Conservation (phyloP, 768 basidiomycete species). For the Galerina sulciceps region DNA sequence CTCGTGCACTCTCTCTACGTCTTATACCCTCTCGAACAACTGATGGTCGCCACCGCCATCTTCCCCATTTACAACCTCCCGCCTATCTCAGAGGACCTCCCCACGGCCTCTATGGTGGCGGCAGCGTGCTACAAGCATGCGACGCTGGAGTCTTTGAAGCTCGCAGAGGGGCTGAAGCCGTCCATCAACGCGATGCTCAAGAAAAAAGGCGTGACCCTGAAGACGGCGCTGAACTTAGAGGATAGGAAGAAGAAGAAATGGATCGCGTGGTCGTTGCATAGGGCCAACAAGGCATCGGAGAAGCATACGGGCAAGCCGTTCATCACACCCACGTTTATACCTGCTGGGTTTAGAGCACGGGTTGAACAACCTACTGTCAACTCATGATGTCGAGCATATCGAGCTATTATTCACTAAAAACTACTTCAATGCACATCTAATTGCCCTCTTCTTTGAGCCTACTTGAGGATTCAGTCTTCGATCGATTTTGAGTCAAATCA, state of each 20-base stretch:
- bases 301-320: background rate
- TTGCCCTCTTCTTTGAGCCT: no score
- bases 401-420: no score
- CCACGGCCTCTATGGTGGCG: conserved; percentile 59
- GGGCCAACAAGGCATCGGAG: conserved; percentile 13
- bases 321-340: conserved; percentile 1
- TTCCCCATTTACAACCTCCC: conserved; percentile 59
- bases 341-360: background rate
- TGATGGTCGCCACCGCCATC: conserved; percentile 55
- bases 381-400: no score
- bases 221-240: background rate
- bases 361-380: background rate
- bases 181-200: conserved; percentile 12
- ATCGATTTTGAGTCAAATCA: no score
- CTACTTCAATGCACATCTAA: no score
- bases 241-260: conserved; percentile 20
- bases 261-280: conserved; percentile 17
- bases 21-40: conserved; percentile 48
- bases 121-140: conserved; percentile 56
- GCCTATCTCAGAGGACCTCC: conserved; percentile 55
- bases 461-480: no score
- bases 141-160: conserved; percentile 35
- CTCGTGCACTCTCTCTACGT: conserved; percentile 61
- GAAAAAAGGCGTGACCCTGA: background rate
- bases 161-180: conserved; percentile 17